These are phyloP conservation scores for Aethionema arabicum DNA, from an alignment of 345 rosid species.

Conservation along the genomic window DNA sequence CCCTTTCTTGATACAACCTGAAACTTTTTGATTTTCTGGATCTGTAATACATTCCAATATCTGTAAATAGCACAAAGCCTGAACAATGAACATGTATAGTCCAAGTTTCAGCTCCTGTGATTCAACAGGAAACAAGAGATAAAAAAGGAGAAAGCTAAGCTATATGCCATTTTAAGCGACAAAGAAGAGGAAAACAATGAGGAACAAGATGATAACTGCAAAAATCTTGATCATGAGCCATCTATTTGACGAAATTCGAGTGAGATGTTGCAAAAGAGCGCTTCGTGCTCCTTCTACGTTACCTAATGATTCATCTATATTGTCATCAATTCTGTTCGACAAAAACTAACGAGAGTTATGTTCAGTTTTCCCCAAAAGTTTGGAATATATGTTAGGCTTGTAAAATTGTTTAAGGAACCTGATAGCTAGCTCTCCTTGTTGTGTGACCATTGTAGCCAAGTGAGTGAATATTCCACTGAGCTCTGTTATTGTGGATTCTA, in stretches of 20 bases:
- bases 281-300: slow-evolving; percentile 84
- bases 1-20: not conserved
- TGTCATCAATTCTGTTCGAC: slow-evolving; percentile 79
- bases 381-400: slow-evolving; percentile 15
- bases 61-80: slow-evolving; percentile 1
- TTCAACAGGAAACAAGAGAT: slow-evolving; percentile 13
- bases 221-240: slow-evolving; percentile 96
- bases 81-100: not conserved
- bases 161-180: slow-evolving; percentile 51
- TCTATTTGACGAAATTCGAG: slow-evolving; percentile 79
- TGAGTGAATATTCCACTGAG: slow-evolving; percentile 86
- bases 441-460: slow-evolving; percentile 89
- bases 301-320: slow-evolving; percentile 83
- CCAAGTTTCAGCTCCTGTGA: not conserved
- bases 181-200: slow-evolving; percentile 61
- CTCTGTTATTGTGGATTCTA: slow-evolving; percentile 87
- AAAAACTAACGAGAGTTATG: slow-evolving; percentile 17
- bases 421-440: slow-evolving; percentile 89
- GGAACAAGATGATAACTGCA: slow-evolving; percentile 63
- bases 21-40: not conserved
- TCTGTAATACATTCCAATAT: not conserved
- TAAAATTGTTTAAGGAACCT: slow-evolving; percentile 36
- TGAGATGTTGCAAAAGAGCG: slow-evolving; percentile 71
- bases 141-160: not conserved
- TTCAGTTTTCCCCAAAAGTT: slow-evolving; percentile 5